Base-by-base conservation (phyloP, 2,329 filamentous ascomycete genomes). In the Emericellopsis atlantica region DNA sequence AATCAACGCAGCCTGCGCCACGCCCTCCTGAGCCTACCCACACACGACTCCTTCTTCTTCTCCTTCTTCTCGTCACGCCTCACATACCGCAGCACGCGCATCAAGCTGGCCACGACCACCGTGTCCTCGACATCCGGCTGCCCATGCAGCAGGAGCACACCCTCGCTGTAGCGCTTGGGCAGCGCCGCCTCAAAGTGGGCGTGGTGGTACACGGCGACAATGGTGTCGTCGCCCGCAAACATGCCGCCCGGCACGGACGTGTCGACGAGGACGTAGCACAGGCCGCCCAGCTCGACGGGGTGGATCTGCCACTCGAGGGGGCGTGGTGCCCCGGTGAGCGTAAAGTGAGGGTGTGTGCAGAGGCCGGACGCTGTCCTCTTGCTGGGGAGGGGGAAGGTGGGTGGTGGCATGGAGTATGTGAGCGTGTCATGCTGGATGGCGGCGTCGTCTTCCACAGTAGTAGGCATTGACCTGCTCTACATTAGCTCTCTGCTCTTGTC, bases 221-320 rank as follows among this genome's bases (percentile, higher is more conserved):
- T 34, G 11, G 21, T 22, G 9, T 29, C 15, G n/a, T 43, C 41
- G 33, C 16, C 32, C 6, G 15, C 23, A 6, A 22, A 9, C n/a
- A 16, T 15, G 14, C 36, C 14, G 7, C 18, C 26, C 5, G 33
- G 6, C 6, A 6, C n/a, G 38, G 21, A 6, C 12, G 35, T 36
- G 21, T 43, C 41, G 32, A 43, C 37, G 15, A 43, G 26, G n/a
- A 31, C n/a, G 38, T 43, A 43, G 33, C 37, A 31, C 14, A 40
- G 33, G 14, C 22, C 11, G 4, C 41, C 41, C 9, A 34, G 37
- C 16, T 36, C 32, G 22, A 22, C 23, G 11, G 41, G 41, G 32
- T 40, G 21, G 6, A 37, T 15, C 37, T 43, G 37, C 41, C 41
- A 43, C 24, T 43, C 37, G 33, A 43, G 37, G 10, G 15, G 6